Percentiles rank a stretch among this genome's conserved stretches.
These are phyloP conservation scores for Trametes cingulata DNA, from an alignment of 768 basidiomycete genomes.

Conservation along the genomic window DNA sequence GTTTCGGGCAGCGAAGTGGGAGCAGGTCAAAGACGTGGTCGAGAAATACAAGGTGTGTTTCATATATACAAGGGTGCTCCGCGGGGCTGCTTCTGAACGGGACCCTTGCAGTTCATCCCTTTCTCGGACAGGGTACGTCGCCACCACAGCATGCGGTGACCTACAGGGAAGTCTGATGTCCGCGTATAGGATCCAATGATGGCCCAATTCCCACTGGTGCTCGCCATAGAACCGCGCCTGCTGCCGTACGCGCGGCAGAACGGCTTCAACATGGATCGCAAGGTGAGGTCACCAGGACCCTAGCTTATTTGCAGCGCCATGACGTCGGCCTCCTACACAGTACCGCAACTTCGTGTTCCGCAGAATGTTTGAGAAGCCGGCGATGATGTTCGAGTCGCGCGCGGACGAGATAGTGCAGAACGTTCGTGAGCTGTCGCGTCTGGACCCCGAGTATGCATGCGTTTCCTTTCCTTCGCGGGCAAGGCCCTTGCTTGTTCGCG, in stretches of 20 bases:
- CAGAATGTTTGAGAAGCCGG: conserved; percentile 75
- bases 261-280: conserved; percentile 78
- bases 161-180: conserved; percentile 4
- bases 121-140: conserved; percentile 64
- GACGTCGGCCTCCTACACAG: conserved; percentile 36
- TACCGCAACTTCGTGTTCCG: conserved; percentile 87
- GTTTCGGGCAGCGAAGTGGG: conserved; percentile 60
- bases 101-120: conserved; percentile 64
- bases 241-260: conserved; percentile 71
- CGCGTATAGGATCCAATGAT: conserved; percentile 67
- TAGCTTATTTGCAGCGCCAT: neutral
- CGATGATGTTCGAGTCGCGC: conserved; percentile 49
- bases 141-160: neutral
- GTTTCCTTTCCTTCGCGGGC: conserved; percentile 3
- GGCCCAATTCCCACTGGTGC: conserved; percentile 72
- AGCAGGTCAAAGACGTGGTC: conserved; percentile 63
- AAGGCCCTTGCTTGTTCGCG: neutral
- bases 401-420: conserved; percentile 67
- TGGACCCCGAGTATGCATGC: conserved; percentile 60
- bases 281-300: conserved; percentile 41
- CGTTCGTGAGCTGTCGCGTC: conserved; percentile 67
- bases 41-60: conserved; percentile 65
- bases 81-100: neutral
- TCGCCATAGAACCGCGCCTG: conserved; percentile 75
- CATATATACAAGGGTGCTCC: conserved; percentile 13